These are phyloP conservation scores for Phalaenopsis aphrodite DNA, from an alignment of 106 monocot genomes.

Conservation along the genomic window DNA sequence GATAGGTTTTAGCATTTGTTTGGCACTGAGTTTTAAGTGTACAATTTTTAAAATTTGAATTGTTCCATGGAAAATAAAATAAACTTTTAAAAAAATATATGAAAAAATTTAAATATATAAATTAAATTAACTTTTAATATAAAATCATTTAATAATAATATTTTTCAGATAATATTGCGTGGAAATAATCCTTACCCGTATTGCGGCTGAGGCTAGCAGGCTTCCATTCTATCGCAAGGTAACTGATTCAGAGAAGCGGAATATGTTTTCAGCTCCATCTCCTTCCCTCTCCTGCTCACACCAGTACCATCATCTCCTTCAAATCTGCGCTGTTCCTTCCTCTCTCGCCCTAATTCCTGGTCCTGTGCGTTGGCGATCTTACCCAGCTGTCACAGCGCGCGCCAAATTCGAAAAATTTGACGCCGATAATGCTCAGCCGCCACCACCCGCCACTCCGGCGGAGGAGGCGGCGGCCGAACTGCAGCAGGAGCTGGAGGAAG, in stretches of 20 bases:
- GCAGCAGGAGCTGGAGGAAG: slow-evolving; percentile 34
- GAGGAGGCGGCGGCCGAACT: neutral
- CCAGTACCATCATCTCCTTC: neutral
- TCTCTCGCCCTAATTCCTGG: neutral
- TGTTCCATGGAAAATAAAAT: too few species aligned
- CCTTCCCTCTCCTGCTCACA: neutral
- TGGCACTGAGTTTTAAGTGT: too few species aligned
- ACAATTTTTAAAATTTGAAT: too few species aligned
- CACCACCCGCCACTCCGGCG: neutral
- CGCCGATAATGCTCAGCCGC: slow-evolving; percentile 6
- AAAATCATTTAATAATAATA: too few species aligned
- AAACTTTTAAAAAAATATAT: too few species aligned
- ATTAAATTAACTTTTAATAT: too few species aligned
- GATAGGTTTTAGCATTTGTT: too few species aligned
- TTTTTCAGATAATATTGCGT: too few species aligned
- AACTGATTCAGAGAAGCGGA: neutral
- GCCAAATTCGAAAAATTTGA: slow-evolving; percentile 87
- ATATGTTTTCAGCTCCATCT: neutral
- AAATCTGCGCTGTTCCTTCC: slow-evolving; percentile 1
- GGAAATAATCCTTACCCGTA: too few species aligned
- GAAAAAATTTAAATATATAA: too few species aligned
- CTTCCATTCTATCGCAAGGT: too few species aligned
- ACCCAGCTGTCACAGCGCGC: slow-evolving; percentile 11
- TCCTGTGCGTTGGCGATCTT: neutral
- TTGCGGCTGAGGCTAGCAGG: too few species aligned